Percentiles rank a stretch among this genome's conserved stretches.
Evolutionary conservation across 768 basidiomycete species (phyloP).

Genomic region (Porphyrellus cyaneotinctus): DNA sequence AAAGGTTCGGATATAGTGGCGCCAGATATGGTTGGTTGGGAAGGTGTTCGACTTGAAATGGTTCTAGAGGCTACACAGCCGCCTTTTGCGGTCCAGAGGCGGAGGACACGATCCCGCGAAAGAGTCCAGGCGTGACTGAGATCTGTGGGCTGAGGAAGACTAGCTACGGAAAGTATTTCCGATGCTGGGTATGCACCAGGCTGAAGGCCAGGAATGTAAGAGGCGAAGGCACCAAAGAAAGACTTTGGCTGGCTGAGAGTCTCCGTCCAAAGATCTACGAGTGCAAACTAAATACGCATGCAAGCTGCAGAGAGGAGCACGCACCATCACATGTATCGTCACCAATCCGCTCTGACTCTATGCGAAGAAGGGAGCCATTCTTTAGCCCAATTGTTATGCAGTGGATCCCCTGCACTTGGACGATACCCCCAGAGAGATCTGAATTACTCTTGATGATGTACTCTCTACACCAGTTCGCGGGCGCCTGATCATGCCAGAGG

Average conservation of each 20-base stretch:
- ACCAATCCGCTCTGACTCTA: conserved; percentile 61
- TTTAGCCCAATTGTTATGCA: conserved; percentile 59
- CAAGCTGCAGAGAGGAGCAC: conserved; percentile 22
- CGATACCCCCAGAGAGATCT: conserved; percentile 42
- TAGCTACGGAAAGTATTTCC: conserved; percentile 68
- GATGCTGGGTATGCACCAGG: conserved; percentile 44
- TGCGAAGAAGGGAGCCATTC: conserved; percentile 61
- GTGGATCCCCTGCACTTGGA: conserved; percentile 65
- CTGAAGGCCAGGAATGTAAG: conserved; percentile 56
- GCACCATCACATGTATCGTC: conserved; percentile 56
- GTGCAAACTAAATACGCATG: conserved; percentile 8
- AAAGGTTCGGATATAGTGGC: conserved; percentile 45
- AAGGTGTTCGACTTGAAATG: conserved; percentile 38
- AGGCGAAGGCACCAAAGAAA: conserved; percentile 62
- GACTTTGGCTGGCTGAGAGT: conserved; percentile 59
- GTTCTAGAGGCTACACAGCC: conserved; percentile 66
- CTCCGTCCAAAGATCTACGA: conserved; percentile 69
- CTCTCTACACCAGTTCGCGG: conserved; percentile 60
- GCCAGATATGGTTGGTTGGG: conserved; percentile 30
- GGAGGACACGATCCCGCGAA: conserved; percentile 79
- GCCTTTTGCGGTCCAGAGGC: conserved; percentile 77
- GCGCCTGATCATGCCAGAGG: conserved; percentile 55
- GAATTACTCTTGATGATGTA: conserved; percentile 56
- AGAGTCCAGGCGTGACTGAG: conserved; percentile 77
- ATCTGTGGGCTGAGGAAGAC: conserved; percentile 73